phyloP scores from a whole-genome alignment of 768 basidiomycete genomes.

The Naganishia antarctica region DNA sequence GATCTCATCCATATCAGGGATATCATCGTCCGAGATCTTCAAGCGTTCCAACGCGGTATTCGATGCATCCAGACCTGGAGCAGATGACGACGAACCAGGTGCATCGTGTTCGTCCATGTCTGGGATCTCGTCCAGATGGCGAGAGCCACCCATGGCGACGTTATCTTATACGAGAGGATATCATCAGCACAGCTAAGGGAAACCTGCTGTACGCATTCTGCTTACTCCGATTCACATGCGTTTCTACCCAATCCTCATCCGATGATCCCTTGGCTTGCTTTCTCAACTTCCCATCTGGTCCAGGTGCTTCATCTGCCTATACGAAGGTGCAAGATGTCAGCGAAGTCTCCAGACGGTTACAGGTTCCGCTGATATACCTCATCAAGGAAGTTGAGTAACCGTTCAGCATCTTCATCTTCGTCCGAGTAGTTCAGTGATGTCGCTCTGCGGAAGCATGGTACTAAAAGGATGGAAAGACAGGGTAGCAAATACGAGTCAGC shows the following conservation, averaged over 20 bases:
- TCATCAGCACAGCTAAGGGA: neutral
- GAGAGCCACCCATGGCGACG: neutral
- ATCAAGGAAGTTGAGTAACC: conserved; percentile 67
- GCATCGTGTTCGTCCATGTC: conserved; percentile 33
- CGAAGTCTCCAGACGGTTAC: neutral
- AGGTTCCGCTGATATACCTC: conserved; percentile 48
- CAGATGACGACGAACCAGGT: conserved; percentile 54
- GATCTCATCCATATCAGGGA: conserved; percentile 93
- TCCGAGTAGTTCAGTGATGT: conserved; percentile 89
- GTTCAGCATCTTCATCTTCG: conserved; percentile 92
- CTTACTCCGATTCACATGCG: conserved; percentile 71
- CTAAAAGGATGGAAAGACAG: too few species aligned
- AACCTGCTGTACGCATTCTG: neutral
- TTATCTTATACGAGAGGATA: neutral
- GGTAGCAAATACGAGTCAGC: too few species aligned
- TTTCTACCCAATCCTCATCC: conserved; percentile 96
- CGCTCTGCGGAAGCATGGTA: conserved; percentile 92
- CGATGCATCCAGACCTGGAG: conserved; percentile 34
- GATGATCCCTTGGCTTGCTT: conserved; percentile 47
- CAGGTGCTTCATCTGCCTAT: conserved; percentile 48
- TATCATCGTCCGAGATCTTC: conserved; percentile 54
- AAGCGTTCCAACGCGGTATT: conserved; percentile 11
- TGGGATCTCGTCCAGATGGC: conserved; percentile 41
- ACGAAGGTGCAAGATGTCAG: neutral
- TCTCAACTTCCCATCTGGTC: conserved; percentile 39